These are phyloP conservation scores for Lasiosphaeria hispida DNA, from an alignment of 495 filamentous ascomycete species.

Conservation along the genomic window DNA sequence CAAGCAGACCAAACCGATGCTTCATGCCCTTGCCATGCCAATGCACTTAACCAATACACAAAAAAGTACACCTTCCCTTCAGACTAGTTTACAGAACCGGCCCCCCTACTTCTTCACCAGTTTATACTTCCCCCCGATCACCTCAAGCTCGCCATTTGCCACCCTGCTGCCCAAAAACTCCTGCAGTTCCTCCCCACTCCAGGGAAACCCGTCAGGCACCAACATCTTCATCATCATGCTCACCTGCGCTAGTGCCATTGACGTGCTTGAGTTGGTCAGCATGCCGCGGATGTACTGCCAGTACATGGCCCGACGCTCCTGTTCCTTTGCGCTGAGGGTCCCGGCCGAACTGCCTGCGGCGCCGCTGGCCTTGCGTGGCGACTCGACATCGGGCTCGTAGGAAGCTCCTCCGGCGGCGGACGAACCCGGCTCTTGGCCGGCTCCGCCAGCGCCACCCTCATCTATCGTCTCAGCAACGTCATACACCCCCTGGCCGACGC, in stretches of 20 bases:
- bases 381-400: neutral
- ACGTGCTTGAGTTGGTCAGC: constrained; percentile 81
- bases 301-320: constrained; percentile 79
- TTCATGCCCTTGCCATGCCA: neutral
- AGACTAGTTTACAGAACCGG: neutral
- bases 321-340: constrained; percentile 44
- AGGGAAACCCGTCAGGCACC: constrained; percentile 82
- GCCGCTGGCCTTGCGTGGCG: constrained; percentile 41
- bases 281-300: constrained; percentile 90
- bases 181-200: constrained; percentile 67
- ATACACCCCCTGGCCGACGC: constrained; percentile 41
- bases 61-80: neutral
- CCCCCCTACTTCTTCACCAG: constrained; percentile 46
- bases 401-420: constrained; percentile 31
- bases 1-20: no score
- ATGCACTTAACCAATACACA: no score
- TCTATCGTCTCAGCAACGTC: constrained; percentile 41
- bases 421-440: constrained; percentile 2
- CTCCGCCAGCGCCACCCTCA: constrained; percentile 32
- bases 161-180: constrained; percentile 78
- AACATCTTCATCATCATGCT: constrained; percentile 92
- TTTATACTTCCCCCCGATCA: constrained; percentile 72
- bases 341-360: constrained; percentile 31
- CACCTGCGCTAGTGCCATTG: constrained; percentile 76
- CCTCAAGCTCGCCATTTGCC: constrained; percentile 64